Conservation (phyloP, 164 flowering plant species). For the Dillenia turbinata region DNA sequence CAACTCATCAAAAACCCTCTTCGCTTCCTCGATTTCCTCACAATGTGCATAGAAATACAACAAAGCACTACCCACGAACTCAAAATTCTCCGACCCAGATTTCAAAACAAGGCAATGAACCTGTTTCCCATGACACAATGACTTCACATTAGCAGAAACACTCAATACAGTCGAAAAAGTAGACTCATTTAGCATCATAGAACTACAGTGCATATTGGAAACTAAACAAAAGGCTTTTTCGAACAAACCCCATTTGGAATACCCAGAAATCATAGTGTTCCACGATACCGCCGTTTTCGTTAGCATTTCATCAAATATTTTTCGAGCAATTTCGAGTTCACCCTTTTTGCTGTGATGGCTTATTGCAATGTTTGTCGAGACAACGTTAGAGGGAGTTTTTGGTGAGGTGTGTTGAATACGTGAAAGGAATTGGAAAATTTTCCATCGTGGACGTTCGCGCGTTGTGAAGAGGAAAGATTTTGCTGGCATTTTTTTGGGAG, state of each 20-base stretch:
- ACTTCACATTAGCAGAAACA: slow-evolving; percentile 35
- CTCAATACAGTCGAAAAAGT: slow-evolving; percentile 46
- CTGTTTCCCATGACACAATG: slow-evolving; percentile 33
- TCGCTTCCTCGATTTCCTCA: slow-evolving; percentile 31
- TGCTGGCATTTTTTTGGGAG: slow-evolving; percentile 2
- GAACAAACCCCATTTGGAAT: slow-evolving; percentile 35
- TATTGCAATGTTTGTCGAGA: slow-evolving; percentile 38
- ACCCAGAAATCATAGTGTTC: slow-evolving; percentile 65
- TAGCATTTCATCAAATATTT: slow-evolving; percentile 57
- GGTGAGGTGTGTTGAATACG: neutral
- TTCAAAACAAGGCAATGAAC: slow-evolving; percentile 55
- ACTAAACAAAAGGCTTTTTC: slow-evolving; percentile 36
- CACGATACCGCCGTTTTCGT: slow-evolving; percentile 54
- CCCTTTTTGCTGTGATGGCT: slow-evolving; percentile 20
- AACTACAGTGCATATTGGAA: slow-evolving; percentile 36
- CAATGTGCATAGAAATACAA: slow-evolving; percentile 45
- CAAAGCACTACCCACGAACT: slow-evolving; percentile 52
- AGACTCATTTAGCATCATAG: slow-evolving; percentile 40
- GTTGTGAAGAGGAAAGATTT: slow-evolving; percentile 9
- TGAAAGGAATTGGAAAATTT: slow-evolving; percentile 10
- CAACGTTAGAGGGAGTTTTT: slow-evolving; percentile 7
- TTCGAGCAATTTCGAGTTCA: slow-evolving; percentile 35
- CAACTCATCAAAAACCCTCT: slow-evolving; percentile 42
- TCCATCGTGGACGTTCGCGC: slow-evolving; percentile 29
- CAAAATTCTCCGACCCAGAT: slow-evolving; percentile 44